Conservation (phyloP, 495 filamentous ascomycete genomes). For the Tuber melanosporum region DNA sequence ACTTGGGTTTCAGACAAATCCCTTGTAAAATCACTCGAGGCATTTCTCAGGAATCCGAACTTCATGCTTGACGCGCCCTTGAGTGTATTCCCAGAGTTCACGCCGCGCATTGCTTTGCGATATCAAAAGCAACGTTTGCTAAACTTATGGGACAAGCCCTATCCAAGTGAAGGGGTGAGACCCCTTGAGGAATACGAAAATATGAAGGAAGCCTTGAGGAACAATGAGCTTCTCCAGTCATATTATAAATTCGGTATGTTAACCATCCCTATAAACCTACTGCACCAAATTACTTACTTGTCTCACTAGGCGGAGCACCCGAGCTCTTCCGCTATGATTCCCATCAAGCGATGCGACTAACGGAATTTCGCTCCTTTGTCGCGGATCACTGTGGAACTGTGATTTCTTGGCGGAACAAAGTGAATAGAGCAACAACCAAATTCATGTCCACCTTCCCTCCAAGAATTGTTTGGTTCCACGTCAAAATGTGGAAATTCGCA, state of each 20-base stretch:
- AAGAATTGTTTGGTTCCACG: constrained; percentile 10
- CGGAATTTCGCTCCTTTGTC: background rate
- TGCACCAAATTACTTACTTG: background rate
- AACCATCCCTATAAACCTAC: background rate
- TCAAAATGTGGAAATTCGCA: constrained; percentile 5
- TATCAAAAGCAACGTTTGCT: background rate
- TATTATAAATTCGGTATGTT: constrained; percentile 14
- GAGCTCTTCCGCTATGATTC: background rate
- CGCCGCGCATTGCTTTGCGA: background rate
- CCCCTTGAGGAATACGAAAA: background rate
- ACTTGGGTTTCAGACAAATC: constrained; percentile 16
- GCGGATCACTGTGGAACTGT: background rate
- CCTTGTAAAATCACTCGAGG: constrained; percentile 4
- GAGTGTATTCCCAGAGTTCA: background rate
- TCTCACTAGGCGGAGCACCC: background rate
- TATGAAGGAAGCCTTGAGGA: background rate
- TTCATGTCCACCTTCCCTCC: background rate
- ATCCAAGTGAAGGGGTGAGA: background rate
- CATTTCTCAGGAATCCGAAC: constrained; percentile 5
- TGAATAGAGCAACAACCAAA: background rate
- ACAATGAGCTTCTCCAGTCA: background rate
- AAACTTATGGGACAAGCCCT: background rate
- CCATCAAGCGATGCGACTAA: background rate
- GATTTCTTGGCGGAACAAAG: background rate
- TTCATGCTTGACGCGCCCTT: background rate